Evolutionary conservation across 495 filamentous ascomycete genomes (phyloP).

Genomic region (Bathelium albidoporum): DNA sequence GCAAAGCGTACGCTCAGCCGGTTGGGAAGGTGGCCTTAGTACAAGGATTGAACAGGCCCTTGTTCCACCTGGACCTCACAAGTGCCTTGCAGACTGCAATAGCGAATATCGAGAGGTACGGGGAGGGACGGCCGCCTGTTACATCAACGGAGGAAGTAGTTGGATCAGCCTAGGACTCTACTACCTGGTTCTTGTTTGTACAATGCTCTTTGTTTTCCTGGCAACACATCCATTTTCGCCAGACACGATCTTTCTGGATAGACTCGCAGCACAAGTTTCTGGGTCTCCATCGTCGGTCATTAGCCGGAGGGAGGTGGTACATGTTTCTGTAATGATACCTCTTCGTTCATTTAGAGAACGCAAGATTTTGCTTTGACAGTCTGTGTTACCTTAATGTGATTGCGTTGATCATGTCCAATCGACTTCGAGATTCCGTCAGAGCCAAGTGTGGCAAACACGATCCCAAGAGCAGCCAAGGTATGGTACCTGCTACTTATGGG

Average conservation of each 20-base stretch:
- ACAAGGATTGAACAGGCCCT: slow-evolving; percentile 74
- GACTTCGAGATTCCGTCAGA: too few species aligned
- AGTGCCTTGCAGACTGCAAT: slow-evolving; percentile 85
- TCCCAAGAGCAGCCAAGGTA: too few species aligned
- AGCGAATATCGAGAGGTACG: slow-evolving; percentile 54
- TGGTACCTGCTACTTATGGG: too few species aligned
- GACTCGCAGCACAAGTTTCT: not conserved
- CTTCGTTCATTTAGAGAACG: too few species aligned
- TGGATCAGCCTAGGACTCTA: not conserved
- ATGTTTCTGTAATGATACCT: not conserved
- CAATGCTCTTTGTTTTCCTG: not conserved
- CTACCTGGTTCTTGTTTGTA: not conserved
- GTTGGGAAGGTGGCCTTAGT: slow-evolving; percentile 51
- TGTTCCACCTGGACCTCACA: slow-evolving; percentile 93
- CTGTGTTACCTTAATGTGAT: too few species aligned
- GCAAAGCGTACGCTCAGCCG: slow-evolving; percentile 32
- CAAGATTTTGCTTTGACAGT: too few species aligned
- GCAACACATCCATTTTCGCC: not conserved
- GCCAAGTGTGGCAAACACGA: too few species aligned
- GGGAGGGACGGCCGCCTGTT: not conserved
- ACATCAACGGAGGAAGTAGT: not conserved
- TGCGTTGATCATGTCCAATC: too few species aligned
- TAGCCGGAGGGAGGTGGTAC: not conserved
- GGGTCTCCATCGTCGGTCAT: not conserved
- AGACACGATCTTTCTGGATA: slow-evolving; percentile 1